Base-by-base conservation (phyloP, 257 asterid genomes). In the Ilex aquifolium region DNA sequence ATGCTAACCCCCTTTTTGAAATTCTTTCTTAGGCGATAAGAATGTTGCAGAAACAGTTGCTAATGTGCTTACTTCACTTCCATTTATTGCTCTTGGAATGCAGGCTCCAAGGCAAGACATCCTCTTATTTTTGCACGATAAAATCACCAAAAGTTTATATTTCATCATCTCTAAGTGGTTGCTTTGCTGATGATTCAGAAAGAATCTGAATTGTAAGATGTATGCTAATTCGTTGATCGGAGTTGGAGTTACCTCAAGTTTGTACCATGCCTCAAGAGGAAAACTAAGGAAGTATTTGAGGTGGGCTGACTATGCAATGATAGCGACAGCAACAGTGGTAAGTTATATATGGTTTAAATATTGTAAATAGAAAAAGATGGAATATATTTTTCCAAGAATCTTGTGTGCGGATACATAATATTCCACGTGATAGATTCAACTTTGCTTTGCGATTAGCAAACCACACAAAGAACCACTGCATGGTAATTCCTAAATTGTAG, bases 281-380 rank as follows among this genome's bases (percentile, higher is more conserved):
- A 85, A 68, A 64, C 14, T 78, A 63, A 82, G 90, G 67, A 88
- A 86, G 81, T 93, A 84, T 68, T 75, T 90, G 65, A 90, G 99
- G 76, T 93, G 99, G 99, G 99, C 92, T 44, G 99, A 90, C 79
- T 87, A 93, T 84, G 81, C 96, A 21, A 93, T 90, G 99, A 93
- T 93, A 53, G 97, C 99, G 68, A 79, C 99, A 75, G 85, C 97
- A 42, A 82, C 99, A 9, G 89, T 90, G 78, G 97, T 87, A 66
- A 67, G 85, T 63, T 21, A 21, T 21, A 21, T 21, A 21, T 59
- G 30, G 15, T 53, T 53, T 53, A 46, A 10, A 14, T 46, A 46
- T 46, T 46, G 4, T 21, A 21, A 21, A 21, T 21, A 6, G 10
- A 46, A 46, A 42, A 21, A 21, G 27, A 21, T 21, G 27, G 27